Base-by-base conservation (phyloP, 129 eudicot species). In the Dittrichia graveolens region DNA sequence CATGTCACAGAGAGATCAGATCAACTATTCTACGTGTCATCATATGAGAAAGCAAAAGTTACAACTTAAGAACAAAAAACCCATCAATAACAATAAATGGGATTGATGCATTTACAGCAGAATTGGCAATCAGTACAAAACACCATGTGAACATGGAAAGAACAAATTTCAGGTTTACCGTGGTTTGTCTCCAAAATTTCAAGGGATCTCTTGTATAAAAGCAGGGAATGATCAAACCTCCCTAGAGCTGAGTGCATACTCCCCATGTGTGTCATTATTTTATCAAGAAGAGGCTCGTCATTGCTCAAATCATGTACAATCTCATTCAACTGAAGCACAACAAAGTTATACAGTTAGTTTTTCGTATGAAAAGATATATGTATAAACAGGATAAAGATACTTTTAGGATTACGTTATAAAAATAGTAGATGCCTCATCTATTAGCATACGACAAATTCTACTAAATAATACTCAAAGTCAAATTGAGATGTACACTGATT, bases 201-300 rank as follows among this genome's bases (percentile, higher is more conserved):
- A 64, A 86, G 68, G 64, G 75, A 86, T 77, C 97, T 86, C 65
- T 61, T 49, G 79, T 92, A 92, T 68, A 68, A 50, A 75, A 39
- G 48, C 56, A 78, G 69, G 19, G 98, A 87, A 59, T 60, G 45
- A 76, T 87, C 90, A 75, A 75, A 89, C 74, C 79, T 82, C 65
- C 88, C 90, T 84, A 89, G 70, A 77, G 83, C 73, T 66, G 89
- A 80, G 73, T 78, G 68, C 88, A 92, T 85, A 79, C 89, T 89
- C 67, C 98, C 96, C 96, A 92, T 89, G 82, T 92, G 98, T 31
- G 79, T 82, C 59, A 92, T 82, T 74, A 92, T 83, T 14, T 87
- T 82, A 78, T 89, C 96, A 81, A 92, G 85, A 77, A 89, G 71
- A 71, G 80, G 89, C 79, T 89, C 90, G 2, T 83, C 88, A 61